Evolutionary conservation across 1,284 basidiomycete species (phyloP), one percentile per base, ranked within the genome.

Genomic region (Gomphus bonarii): DNA sequence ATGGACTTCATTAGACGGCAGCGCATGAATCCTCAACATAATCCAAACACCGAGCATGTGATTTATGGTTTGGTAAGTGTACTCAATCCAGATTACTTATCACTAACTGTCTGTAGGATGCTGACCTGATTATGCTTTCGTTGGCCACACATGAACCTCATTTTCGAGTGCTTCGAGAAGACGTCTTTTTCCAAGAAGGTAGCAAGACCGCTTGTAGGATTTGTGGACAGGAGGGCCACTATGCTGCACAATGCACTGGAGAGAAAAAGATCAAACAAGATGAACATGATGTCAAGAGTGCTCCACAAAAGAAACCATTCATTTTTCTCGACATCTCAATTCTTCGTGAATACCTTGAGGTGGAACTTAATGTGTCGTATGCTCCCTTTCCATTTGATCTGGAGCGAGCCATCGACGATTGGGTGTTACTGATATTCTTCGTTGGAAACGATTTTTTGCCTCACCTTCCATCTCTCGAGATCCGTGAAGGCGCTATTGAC

Each of bases 391-490:
- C 85, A n/a, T 99, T 95, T 77, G 85, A 93, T 66, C 77, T 97
- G 68, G 97, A 99, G 72, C 85, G 90, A 69, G 95, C 97, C 38
- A 92, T 99, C 71, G 97, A 99, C 79, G 97, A 99, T 71, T 99
- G 97, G 95, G 92, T 99, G 65, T 85, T 99, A 68, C 79, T 99
- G 66, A 98, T 98, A 67, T 98, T 99, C 82, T 98, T 99, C 71
- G 95, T 99, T 67, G 97, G 97, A 65, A 99, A 99, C 76, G 97
- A 99, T 75, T 99, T 99, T 77, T 78, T 99, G 67, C 97, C 97
- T 16, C 97, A 99, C 74, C 77, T 99, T 60, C 97, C 97, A 22
- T 92, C 88, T 59, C 82, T 99, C 75, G 97, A 99, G 77, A 99
- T 99, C 68, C 84, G 97, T 65, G 97, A 99, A 75, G 97, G 95